Evolutionary conservation across 371 early-diverging fungal genomes (phyloP).

Genomic region (Coemansia sp.): DNA sequence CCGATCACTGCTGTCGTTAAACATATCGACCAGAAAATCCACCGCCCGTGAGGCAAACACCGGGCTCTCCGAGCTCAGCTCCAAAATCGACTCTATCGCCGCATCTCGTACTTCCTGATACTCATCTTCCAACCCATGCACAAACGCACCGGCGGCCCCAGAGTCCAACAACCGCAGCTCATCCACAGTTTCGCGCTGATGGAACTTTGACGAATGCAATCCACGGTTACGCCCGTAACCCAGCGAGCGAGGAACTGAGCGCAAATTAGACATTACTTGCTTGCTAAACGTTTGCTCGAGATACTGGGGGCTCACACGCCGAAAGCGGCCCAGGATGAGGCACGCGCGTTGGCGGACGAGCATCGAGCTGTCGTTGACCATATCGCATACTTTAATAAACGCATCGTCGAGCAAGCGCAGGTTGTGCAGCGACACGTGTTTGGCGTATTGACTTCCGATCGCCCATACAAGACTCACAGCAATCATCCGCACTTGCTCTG

Average conservation of each 20-base stretch:
- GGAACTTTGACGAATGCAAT: background rate
- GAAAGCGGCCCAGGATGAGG: conserved; percentile 64
- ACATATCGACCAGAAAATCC: conserved; percentile 85
- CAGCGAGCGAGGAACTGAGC: conserved; percentile 23
- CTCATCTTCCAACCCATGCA: conserved; percentile 91
- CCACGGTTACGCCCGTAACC: conserved; percentile 11
- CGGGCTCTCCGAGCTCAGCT: conserved; percentile 64
- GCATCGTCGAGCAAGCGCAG: conserved; percentile 73
- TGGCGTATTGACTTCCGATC: conserved; percentile 53
- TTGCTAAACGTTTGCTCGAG: conserved; percentile 74
- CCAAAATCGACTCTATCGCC: conserved; percentile 79
- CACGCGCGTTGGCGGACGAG: conserved; percentile 68
- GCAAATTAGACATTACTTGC: conserved; percentile 68
- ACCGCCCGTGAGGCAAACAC: conserved; percentile 66
- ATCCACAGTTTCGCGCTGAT: conserved; percentile 61
- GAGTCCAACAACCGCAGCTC: conserved; percentile 67
- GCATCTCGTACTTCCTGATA: conserved; percentile 82
- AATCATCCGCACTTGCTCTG: conserved; percentile 67
- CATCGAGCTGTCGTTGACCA: conserved; percentile 72
- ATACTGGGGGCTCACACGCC: conserved; percentile 58
- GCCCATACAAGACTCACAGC: conserved; percentile 64
- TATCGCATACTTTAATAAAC: conserved; percentile 71
- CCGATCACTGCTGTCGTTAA: conserved; percentile 84
- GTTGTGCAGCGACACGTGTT: conserved; percentile 30
- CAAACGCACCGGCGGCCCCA: conserved; percentile 84